Evolutionary conservation across 192 early-diverging fungal species (phyloP).

Genomic region (Globomyces pollinis-pini): DNA sequence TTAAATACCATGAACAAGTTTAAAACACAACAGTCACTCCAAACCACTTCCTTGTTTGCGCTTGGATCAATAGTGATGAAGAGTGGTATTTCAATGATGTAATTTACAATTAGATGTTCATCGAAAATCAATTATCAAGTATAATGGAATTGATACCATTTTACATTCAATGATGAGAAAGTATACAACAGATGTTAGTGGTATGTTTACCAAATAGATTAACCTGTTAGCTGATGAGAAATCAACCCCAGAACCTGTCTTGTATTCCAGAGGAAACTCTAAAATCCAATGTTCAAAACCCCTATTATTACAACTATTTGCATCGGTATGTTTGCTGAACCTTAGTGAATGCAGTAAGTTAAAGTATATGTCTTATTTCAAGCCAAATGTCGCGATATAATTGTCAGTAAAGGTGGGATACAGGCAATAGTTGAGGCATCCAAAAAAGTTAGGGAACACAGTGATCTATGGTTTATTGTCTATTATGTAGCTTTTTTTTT

Average conservation of each 20-base stretch:
- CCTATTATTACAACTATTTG: conserved; percentile 32
- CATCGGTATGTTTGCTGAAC: conserved; percentile 28
- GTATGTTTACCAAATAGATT: no score
- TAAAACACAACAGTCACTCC: conserved; percentile 14
- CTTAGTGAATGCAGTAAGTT: conserved; percentile 26
- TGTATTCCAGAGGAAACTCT: conserved; percentile 1
- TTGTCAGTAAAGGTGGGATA: conserved; percentile 20
- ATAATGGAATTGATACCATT: conserved; percentile 10
- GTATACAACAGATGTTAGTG: not conserved
- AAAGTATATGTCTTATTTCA: not conserved
- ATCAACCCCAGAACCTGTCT: conserved; percentile 8
- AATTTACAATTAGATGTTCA: conserved; percentile 13
- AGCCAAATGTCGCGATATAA: conserved; percentile 21
- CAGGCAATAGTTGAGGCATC: conserved; percentile 22
- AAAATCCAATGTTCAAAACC: conserved; percentile 15
- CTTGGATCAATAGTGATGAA: conserved; percentile 19
- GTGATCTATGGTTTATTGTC: conserved; percentile 15
- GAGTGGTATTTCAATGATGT: conserved; percentile 4
- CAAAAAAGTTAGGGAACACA: not conserved
- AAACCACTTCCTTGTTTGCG: conserved; percentile 27
- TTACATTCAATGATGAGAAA: conserved; percentile 15
- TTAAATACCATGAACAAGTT: conserved; percentile 15
- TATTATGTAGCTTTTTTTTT: not conserved
- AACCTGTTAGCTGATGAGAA: not conserved
- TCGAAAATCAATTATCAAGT: conserved; percentile 4